phyloP scores from a whole-genome alignment of 2,329 filamentous ascomycete genomes.

The Pseudogymnoascus sp. region DNA sequence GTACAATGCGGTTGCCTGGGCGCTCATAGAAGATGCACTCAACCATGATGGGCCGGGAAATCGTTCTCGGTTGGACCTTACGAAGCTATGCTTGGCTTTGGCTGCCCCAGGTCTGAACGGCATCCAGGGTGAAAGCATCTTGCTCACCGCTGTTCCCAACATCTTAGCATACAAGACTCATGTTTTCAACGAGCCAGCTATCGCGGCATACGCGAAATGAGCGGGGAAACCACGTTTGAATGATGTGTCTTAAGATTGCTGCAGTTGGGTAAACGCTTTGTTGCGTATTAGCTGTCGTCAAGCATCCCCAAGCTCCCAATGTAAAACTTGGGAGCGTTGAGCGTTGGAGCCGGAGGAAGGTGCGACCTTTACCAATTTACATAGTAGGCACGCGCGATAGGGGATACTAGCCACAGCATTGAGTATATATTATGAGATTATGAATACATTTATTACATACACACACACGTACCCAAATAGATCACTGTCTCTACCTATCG shows the following conservation, averaged over 20 bases:
- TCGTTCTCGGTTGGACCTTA: not conserved
- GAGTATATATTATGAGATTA: not conserved
- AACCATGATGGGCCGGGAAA: conserved; percentile 38
- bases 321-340: not conserved
- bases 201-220: conserved; percentile 9
- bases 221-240: not conserved
- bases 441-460: not conserved
- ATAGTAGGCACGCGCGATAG: not conserved
- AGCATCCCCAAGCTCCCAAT: not conserved
- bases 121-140: not conserved
- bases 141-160: not conserved
- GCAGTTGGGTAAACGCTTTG: not conserved
- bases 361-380: not conserved
- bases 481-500: not conserved
- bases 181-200: conserved; percentile 7
- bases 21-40: conserved; percentile 42
- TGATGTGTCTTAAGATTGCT: not conserved
- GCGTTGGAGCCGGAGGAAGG: not conserved
- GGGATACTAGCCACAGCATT: not conserved
- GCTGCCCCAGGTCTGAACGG: not conserved
- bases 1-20: conserved; percentile 40
- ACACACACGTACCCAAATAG: not conserved
- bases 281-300: not conserved
- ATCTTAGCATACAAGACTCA: not conserved
- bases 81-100: not conserved